Percentiles rank a stretch among this genome's conserved stretches.
These are phyloP conservation scores for Phytophthora foliorum DNA, from an alignment of 352 stramenopile species.

Conservation along the genomic window DNA sequence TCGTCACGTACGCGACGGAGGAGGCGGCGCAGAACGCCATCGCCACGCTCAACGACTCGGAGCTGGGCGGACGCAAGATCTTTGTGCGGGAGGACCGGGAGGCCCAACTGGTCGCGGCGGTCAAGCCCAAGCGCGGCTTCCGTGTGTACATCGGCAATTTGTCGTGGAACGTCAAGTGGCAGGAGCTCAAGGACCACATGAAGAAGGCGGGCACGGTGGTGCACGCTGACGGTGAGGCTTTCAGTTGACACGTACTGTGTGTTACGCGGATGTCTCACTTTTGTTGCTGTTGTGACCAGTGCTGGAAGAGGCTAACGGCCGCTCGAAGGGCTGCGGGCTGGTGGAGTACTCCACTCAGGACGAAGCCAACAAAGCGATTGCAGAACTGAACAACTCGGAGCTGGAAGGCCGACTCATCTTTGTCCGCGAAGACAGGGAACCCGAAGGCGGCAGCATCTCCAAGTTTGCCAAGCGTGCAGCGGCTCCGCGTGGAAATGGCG, in stretches of 20 bases:
- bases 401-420: slow-evolving; percentile 93
- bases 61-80: slow-evolving; percentile 93
- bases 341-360: slow-evolving; percentile 76
- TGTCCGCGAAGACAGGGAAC: slow-evolving; percentile 88
- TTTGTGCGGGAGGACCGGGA: slow-evolving; percentile 96
- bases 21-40: slow-evolving; percentile 90
- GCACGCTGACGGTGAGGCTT: slow-evolving; percentile 69
- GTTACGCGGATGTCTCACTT: neutral
- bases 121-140: slow-evolving; percentile 50
- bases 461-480: slow-evolving; percentile 62
- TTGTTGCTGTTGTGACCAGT: slow-evolving; percentile 44
- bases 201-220: slow-evolving; percentile 86
- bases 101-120: slow-evolving; percentile 32
- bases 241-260: neutral
- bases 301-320: slow-evolving; percentile 80
- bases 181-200: slow-evolving; percentile 98
- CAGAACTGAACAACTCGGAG: slow-evolving; percentile 93
- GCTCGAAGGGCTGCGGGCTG: slow-evolving; percentile 92
- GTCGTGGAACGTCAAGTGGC: slow-evolving; percentile 93
- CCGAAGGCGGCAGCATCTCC: slow-evolving; percentile 75
- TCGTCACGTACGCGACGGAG: slow-evolving; percentile 93
- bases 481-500: slow-evolving; percentile 23
- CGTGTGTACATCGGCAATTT: slow-evolving; percentile 94
- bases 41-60: slow-evolving; percentile 89
- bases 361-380: slow-evolving; percentile 90